These are phyloP conservation scores for Puccinia sorghi DNA, from an alignment of 1,284 basidiomycete species.

Conservation along the genomic window DNA sequence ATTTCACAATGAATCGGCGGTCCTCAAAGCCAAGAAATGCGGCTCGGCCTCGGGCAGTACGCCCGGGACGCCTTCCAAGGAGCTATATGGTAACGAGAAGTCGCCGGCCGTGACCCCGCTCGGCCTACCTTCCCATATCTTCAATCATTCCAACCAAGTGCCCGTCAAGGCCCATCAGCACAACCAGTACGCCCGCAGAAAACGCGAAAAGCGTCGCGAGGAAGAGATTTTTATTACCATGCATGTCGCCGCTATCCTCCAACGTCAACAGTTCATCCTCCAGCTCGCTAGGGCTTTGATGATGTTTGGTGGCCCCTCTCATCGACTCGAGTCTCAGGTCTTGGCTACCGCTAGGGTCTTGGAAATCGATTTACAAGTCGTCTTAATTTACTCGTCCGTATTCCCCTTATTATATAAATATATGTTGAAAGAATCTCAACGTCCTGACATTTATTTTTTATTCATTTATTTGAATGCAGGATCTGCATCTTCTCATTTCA, in stretches of 20 bases:
- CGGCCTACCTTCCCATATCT: conserved; percentile 5
- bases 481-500: conserved; percentile 66
- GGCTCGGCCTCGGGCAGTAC: conserved; percentile 13
- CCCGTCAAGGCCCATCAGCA: conserved; percentile 12
- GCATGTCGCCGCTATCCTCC: conserved; percentile 81
- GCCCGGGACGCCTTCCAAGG: conserved; percentile 22
- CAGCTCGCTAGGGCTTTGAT: conserved; percentile 86
- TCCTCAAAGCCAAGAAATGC: conserved; percentile 35
- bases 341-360: conserved; percentile 80
- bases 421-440: neutral
- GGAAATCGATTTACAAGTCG: conserved; percentile 77
- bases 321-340: conserved; percentile 82
- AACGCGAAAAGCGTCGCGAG: conserved; percentile 68
- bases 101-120: conserved; percentile 2
- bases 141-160: neutral
- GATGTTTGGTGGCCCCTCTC: conserved; percentile 92
- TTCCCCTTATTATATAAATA: neutral
- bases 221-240: conserved; percentile 80
- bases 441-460: neutral
- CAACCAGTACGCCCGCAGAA: conserved; percentile 57
- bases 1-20: conserved; percentile 44
- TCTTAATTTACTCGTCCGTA: conserved; percentile 66
- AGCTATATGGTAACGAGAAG: conserved; percentile 7
- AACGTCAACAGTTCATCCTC: conserved; percentile 83
- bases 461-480: neutral